Evolutionary conservation across 148 eudicot genomes (phyloP).

Genomic region (Beta vulgaris): DNA sequence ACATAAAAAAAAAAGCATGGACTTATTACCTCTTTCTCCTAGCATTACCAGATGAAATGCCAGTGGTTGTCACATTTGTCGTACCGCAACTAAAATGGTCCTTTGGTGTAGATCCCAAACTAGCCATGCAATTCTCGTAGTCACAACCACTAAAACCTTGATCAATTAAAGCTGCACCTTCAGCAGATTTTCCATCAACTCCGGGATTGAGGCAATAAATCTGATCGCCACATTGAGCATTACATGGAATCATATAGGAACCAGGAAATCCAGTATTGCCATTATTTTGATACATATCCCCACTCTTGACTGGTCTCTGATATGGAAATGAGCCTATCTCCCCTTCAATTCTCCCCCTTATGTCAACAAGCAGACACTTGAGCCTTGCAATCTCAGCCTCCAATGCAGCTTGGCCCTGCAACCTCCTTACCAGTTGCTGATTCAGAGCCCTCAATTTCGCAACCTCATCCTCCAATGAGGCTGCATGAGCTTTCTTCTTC

Average conservation of each 20-base stretch:
- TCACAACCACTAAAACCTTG: slow-evolving; percentile 58
- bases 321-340: slow-evolving; percentile 95
- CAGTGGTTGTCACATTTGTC: slow-evolving; percentile 33
- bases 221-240: slow-evolving; percentile 68
- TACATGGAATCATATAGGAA: slow-evolving; percentile 64
- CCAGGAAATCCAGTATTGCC: slow-evolving; percentile 42
- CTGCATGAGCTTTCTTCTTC: slow-evolving; percentile 87
- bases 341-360: slow-evolving; percentile 91
- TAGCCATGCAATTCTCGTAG: slow-evolving; percentile 67
- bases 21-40: slow-evolving; percentile 60
- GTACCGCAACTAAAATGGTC: slow-evolving; percentile 52
- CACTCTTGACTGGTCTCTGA: slow-evolving; percentile 56
- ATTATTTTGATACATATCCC: slow-evolving; percentile 45
- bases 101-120: slow-evolving; percentile 42
- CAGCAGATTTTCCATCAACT: slow-evolving; percentile 43
- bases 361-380: slow-evolving; percentile 88
- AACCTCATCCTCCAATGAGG: slow-evolving; percentile 87
- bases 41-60: slow-evolving; percentile 41
- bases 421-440: slow-evolving; percentile 75
- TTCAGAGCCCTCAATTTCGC: slow-evolving; percentile 71
- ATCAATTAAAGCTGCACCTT: slow-evolving; percentile 35
- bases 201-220: slow-evolving; percentile 61
- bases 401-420: slow-evolving; percentile 74
- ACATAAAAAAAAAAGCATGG: slow-evolving; percentile 8
- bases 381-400: slow-evolving; percentile 86